phyloP scores from a whole-genome alignment of 164 flowering plant species.

The Paratinospora sagittata region DNA sequence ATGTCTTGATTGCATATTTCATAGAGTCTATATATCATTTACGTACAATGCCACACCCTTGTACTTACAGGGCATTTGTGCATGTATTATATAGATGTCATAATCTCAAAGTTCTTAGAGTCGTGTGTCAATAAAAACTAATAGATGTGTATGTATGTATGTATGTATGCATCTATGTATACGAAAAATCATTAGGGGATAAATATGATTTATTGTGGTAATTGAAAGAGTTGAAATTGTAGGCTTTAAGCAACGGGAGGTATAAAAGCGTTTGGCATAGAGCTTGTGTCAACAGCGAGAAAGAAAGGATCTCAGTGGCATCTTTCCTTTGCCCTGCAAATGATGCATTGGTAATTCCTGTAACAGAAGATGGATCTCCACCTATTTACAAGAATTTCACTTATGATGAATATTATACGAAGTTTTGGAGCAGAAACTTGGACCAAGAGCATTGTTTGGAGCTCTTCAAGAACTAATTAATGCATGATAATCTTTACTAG shows the following conservation, averaged over 20 bases:
- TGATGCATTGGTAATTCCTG: slow-evolving; percentile 42
- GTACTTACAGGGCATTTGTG: no score
- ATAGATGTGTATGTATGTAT: no score
- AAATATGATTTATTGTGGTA: no score
- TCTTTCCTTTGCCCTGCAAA: slow-evolving; percentile 61
- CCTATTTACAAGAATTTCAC: slow-evolving; percentile 47
- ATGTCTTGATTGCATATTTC: no score
- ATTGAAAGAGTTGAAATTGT: neutral
- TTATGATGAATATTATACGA: slow-evolving; percentile 67
- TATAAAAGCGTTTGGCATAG: slow-evolving; percentile 80
- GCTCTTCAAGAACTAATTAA: slow-evolving; percentile 45
- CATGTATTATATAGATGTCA: no score
- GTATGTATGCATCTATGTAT: no score
- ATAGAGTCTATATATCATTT: no score
- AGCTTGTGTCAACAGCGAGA: slow-evolving; percentile 54
- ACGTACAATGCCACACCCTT: no score
- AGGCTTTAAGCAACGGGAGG: slow-evolving; percentile 76
- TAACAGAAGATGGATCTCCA: slow-evolving; percentile 29
- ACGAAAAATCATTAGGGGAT: no score
- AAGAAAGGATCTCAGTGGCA: slow-evolving; percentile 59
- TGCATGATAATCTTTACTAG: no score
- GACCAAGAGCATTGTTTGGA: slow-evolving; percentile 76
- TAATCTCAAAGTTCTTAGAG: no score
- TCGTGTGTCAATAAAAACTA: no score
- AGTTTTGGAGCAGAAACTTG: slow-evolving; percentile 70